Base-by-base conservation (phyloP, 805 yeast species). In the Nakazawaea populi region DNA sequence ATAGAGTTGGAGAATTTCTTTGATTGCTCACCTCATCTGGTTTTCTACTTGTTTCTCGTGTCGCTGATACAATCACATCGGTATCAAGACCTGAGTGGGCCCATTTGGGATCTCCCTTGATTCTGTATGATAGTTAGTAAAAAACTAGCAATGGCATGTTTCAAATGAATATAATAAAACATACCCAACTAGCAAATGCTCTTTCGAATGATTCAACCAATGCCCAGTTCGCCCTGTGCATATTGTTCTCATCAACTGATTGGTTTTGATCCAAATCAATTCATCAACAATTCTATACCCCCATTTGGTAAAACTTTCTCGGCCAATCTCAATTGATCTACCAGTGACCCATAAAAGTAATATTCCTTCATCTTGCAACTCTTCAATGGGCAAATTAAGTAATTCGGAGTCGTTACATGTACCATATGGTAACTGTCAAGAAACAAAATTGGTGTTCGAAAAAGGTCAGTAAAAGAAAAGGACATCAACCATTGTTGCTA, bases 141-240 rank as follows among this genome's bases (percentile, higher is more conserved):
- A 4, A 1, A 1, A 36, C 24, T 3, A 18, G 24, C 24, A 18
- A 18, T 3, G 24, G 3, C 24, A 2, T 18, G 24, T 18, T 18
- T 18, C 24, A 18, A 18, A 18, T 18, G 24, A 18, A 18, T 18
- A 18, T 18, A 18, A 18, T 18, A 18, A 18, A 18, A 53, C 57
- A 44, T 52, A 64, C 34, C 97, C 98, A 7, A 92, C 87, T 4
- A 91, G 67, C 42, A 89, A 70, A 63, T 91, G 97, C 65, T 91
- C 98, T 59, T 91, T 91, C 0, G 96, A 87, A 66, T 91, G 98
- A 62, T 91, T 91, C 48, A 91, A 73, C 98, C 98, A 91, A 64
- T 91, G 98, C 0, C 98, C 98, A 0, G 98, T 91, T 56, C 97
- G 72, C 1, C 98, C 98, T 0, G 98, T 92, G 53, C 95, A 90